Percentiles rank a stretch among this genome's conserved stretches.
These are phyloP conservation scores for Nicotiana attenuata DNA, from an alignment of 257 asterid species.

Conservation along the genomic window DNA sequence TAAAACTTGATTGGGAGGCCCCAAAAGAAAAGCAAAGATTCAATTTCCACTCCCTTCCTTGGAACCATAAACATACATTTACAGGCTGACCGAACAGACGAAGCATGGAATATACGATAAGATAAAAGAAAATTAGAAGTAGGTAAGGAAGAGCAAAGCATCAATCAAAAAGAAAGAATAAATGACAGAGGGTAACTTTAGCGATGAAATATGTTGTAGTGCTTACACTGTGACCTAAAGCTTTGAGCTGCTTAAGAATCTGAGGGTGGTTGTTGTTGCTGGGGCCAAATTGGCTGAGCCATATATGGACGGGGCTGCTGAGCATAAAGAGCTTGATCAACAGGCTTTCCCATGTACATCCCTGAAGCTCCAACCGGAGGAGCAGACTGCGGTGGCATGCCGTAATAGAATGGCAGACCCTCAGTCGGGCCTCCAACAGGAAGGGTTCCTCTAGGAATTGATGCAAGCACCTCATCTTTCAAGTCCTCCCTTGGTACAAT, in stretches of 20 bases:
- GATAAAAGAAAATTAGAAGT: background rate
- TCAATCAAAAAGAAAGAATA: background rate
- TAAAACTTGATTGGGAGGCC: background rate
- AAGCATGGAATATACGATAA: background rate
- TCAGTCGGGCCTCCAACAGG: slow-evolving; percentile 81
- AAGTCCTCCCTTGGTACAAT: slow-evolving; percentile 93
- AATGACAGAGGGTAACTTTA: background rate
- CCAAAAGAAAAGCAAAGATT: background rate
- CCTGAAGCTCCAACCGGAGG: slow-evolving; percentile 64
- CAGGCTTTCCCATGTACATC: slow-evolving; percentile 81
- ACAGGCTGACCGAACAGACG: background rate
- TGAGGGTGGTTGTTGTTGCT: slow-evolving; percentile 55
- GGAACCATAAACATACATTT: background rate
- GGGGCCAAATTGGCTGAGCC: slow-evolving; percentile 91
- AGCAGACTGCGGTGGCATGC: slow-evolving; percentile 58
- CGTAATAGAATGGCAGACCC: slow-evolving; percentile 78
- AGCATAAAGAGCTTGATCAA: slow-evolving; percentile 69
- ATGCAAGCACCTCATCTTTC: slow-evolving; percentile 91
- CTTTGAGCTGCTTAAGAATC: slow-evolving; percentile 57
- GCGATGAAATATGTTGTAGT: background rate
- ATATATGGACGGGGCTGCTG: slow-evolving; percentile 83
- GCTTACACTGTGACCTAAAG: slow-evolving; percentile 8
- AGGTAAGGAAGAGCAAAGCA: background rate
- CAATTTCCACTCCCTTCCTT: background rate
- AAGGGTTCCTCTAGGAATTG: slow-evolving; percentile 77